Conservation (phyloP, 305 asterid genomes). For the Fraxinus greggii region DNA sequence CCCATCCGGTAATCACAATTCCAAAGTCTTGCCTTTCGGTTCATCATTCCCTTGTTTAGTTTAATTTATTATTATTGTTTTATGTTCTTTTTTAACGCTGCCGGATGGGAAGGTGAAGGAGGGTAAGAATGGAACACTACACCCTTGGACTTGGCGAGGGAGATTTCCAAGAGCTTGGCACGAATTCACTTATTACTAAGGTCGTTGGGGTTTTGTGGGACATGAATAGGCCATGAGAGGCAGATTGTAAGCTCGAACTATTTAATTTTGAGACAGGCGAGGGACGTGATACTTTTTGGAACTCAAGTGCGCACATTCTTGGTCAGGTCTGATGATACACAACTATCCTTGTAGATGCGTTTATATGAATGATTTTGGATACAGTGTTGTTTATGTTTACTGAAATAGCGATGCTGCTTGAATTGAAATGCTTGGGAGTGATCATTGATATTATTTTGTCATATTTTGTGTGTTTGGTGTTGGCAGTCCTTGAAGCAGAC, state of each 20-base stretch:
- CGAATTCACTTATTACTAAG: conserved; percentile 70
- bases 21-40: not conserved
- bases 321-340: conserved; percentile 57
- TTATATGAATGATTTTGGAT: not conserved
- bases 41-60: not conserved
- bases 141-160: conserved; percentile 79
- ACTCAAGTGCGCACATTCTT: conserved; percentile 95
- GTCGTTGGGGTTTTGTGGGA: conserved; percentile 81
- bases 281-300: conserved; percentile 96
- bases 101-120: conserved; percentile 76
- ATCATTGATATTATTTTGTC: not conserved
- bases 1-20: conserved; percentile 44
- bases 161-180: conserved; percentile 88
- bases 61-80: no score
- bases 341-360: not conserved
- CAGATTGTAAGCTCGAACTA: conserved; percentile 71
- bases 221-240: conserved; percentile 77
- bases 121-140: conserved; percentile 79
- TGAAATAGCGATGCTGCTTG: conserved; percentile 9
- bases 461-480: not conserved
- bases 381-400: not conserved
- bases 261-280: conserved; percentile 72
- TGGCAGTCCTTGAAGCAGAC: conserved; percentile 77
- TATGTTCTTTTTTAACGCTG: conserved; percentile 28
- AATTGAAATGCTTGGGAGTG: conserved; percentile 6